A percentile compares a stretch with the other conserved stretches of the same genome.
These are phyloP conservation scores for Linum usitatissimum DNA, from an alignment of 345 rosid genomes.

Conservation along the genomic window DNA sequence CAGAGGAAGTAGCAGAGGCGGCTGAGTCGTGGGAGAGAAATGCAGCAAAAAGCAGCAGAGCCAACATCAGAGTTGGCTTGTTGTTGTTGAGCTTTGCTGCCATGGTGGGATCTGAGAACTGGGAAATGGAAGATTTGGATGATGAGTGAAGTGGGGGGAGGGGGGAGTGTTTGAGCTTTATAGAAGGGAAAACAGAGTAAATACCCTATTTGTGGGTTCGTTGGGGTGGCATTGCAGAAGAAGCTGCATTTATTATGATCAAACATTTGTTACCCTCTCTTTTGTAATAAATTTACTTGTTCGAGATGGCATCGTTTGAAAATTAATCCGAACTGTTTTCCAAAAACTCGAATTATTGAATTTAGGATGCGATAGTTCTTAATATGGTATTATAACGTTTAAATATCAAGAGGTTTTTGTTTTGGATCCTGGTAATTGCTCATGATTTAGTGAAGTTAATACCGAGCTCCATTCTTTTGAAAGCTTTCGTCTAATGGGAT, in stretches of 20 bases:
- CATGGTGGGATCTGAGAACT: constrained; percentile 10
- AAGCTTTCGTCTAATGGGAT: too few relatives aligned
- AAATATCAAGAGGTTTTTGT: too few relatives aligned
- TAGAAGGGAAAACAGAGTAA: constrained; percentile 13
- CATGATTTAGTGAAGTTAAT: too few relatives aligned
- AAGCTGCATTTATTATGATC: neutral
- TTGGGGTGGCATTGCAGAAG: neutral
- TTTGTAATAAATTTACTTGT: too few relatives aligned
- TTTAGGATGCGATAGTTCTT: too few relatives aligned
- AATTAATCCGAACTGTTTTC: too few relatives aligned
- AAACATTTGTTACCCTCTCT: neutral
- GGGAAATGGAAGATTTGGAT: neutral
- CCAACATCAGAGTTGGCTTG: constrained; percentile 23
- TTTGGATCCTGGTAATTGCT: too few relatives aligned
- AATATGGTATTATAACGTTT: too few relatives aligned
- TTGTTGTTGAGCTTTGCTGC: constrained; percentile 14
- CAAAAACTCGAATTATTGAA: too few relatives aligned
- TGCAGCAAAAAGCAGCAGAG: constrained; percentile 20
- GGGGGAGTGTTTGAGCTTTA: constrained; percentile 13
- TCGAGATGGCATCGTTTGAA: neutral
- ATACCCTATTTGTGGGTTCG: neutral
- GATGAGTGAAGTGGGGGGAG: neutral
- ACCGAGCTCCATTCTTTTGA: too few relatives aligned
- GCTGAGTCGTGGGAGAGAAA: constrained; percentile 36
- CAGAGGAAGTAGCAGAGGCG: constrained; percentile 28